phyloP scores from a whole-genome alignment of 2,329 filamentous ascomycete genomes.

The Phyllosticta citriasiana region DNA sequence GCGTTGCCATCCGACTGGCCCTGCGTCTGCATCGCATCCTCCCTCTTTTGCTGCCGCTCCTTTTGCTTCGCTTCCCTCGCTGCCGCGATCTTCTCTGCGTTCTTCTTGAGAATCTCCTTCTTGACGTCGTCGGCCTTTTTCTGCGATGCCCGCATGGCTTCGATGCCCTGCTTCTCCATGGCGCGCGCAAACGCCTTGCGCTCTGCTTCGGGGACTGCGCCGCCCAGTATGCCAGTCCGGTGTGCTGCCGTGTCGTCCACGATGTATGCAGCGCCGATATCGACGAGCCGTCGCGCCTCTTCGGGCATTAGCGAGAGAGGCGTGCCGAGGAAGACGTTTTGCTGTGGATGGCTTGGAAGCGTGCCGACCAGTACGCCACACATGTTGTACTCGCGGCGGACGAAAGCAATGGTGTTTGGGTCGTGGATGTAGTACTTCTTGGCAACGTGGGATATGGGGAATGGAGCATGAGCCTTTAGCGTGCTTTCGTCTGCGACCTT shows the following conservation, averaged over 20 bases:
- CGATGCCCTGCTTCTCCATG: conserved; percentile 45
- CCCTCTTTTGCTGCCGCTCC: conserved; percentile 14
- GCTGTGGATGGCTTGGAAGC: conserved; percentile 83
- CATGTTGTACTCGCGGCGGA: conserved; percentile 73
- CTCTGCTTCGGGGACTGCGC: conserved; percentile 45
- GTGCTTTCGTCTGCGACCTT: not conserved
- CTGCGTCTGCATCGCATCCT: conserved; percentile 15
- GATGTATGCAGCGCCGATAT: conserved; percentile 65
- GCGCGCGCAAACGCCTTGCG: conserved; percentile 51
- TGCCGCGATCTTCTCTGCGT: conserved; percentile 11
- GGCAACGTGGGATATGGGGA: conserved; percentile 72
- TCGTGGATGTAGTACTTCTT: conserved; percentile 86
- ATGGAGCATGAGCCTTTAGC: conserved; percentile 28
- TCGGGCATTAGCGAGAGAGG: conserved; percentile 86
- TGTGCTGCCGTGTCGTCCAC: conserved; percentile 72
- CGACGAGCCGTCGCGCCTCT: conserved; percentile 73
- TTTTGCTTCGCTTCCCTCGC: conserved; percentile 21
- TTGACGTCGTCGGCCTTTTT: conserved; percentile 40
- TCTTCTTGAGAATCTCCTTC: conserved; percentile 9
- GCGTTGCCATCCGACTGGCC: conserved; percentile 14
- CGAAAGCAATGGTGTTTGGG: conserved; percentile 63
- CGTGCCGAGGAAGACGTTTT: conserved; percentile 85
- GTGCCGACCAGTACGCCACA: conserved; percentile 80
- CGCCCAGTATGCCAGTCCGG: conserved; percentile 45
- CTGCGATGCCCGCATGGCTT: conserved; percentile 37